These are phyloP conservation scores for Mycena amicta DNA, from an alignment of 768 basidiomycete species.

Conservation along the genomic window DNA sequence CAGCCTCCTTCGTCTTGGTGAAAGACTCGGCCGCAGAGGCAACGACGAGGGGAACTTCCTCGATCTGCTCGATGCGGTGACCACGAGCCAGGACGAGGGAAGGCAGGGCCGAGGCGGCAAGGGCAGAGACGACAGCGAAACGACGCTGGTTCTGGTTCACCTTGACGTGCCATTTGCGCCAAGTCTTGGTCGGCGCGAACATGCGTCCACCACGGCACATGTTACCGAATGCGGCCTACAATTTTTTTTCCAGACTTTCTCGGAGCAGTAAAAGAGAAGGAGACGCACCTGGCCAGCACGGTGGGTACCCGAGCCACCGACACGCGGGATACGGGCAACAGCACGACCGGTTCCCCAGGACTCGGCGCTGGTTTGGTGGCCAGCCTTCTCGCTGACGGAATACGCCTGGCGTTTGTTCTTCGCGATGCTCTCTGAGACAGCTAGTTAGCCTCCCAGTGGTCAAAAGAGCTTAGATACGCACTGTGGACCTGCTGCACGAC, in stretches of 20 bases:
- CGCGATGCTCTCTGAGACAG: constrained; percentile 84
- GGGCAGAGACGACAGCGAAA: constrained; percentile 95
- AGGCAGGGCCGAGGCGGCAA: constrained; percentile 96
- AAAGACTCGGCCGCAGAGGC: constrained; percentile 78
- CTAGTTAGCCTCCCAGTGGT: neutral
- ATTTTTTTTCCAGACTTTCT: constrained; percentile 6
- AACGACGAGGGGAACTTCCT: constrained; percentile 95
- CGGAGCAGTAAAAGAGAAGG: neutral
- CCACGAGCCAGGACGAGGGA: constrained; percentile 98
- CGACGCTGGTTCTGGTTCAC: constrained; percentile 99
- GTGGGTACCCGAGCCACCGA: constrained; percentile 97
- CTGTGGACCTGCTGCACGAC: constrained; percentile 99
- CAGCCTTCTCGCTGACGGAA: constrained; percentile 95
- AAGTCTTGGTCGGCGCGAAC: constrained; percentile 99
- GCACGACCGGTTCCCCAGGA: constrained; percentile 99
- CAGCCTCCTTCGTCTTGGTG: constrained; percentile 96
- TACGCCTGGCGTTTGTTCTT: constrained; percentile 99
- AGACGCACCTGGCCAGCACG: constrained; percentile 87
- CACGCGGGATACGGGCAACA: constrained; percentile 99
- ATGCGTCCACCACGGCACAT: constrained; percentile 99
- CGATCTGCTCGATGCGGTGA: constrained; percentile 96
- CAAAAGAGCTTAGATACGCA: constrained; percentile 47
- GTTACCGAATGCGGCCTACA: constrained; percentile 97
- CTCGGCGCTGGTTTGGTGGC: constrained; percentile 98
- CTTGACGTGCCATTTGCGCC: constrained; percentile 99